Conservation (phyloP, 2,329 filamentous ascomycete species). For the Tolypocladium tropicale region DNA sequence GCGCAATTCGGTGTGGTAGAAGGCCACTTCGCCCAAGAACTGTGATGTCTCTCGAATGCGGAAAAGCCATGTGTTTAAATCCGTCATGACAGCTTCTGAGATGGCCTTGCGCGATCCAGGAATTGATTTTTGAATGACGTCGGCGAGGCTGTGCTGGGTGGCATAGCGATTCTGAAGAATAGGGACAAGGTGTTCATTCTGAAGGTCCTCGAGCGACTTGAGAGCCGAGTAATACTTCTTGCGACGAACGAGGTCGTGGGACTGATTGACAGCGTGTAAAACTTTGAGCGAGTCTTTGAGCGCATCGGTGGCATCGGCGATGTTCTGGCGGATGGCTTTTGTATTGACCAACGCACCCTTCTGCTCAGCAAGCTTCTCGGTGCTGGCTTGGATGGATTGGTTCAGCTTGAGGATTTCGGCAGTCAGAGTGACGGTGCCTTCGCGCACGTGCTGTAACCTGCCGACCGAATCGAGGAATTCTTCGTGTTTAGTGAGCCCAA, state of each 20-base stretch:
- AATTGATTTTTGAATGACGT: constrained; percentile 92
- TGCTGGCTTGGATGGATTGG: constrained; percentile 89
- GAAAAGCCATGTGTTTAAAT: constrained; percentile 94
- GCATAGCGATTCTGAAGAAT: constrained; percentile 73
- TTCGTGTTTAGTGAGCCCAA: constrained; percentile 92
- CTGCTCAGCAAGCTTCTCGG: constrained; percentile 85
- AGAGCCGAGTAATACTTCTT: constrained; percentile 95
- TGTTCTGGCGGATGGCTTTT: constrained; percentile 84
- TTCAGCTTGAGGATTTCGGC: constrained; percentile 87
- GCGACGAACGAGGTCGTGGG: constrained; percentile 81
- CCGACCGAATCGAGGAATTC: constrained; percentile 93
- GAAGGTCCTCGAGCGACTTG: constrained; percentile 86
- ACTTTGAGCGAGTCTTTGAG: constrained; percentile 88
- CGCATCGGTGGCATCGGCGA: constrained; percentile 82
- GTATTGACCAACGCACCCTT: constrained; percentile 93
- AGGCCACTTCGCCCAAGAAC: constrained; percentile 89
- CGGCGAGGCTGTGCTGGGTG: constrained; percentile 87
- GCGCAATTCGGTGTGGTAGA: constrained; percentile 89
- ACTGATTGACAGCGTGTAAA: constrained; percentile 82
- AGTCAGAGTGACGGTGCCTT: constrained; percentile 81
- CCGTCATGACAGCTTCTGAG: constrained; percentile 91
- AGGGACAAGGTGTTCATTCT: constrained; percentile 80
- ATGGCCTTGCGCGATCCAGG: constrained; percentile 87
- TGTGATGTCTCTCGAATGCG: constrained; percentile 92
- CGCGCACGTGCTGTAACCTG: constrained; percentile 81